Conservation (phyloP, 192 early-diverging fungal species). For the Entrophospora sp. region DNA sequence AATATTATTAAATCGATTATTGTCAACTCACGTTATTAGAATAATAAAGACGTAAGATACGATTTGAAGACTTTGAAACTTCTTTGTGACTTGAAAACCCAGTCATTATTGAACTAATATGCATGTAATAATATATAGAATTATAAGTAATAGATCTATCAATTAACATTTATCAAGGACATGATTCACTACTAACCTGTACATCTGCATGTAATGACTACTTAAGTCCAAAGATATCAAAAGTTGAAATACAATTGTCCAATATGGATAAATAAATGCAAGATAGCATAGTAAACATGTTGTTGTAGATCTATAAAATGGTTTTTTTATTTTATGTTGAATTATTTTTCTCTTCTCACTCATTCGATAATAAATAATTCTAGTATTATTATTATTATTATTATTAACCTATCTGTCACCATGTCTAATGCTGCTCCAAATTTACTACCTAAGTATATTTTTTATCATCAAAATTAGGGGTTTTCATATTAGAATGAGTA, state of each 20-base stretch:
- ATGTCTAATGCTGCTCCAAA: conserved; percentile 98
- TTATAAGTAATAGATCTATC: neutral
- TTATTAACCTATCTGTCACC: conserved; percentile 98
- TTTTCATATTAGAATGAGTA: no score
- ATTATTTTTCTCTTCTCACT: no score
- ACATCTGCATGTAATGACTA: conserved; percentile 99
- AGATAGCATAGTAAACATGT: conserved; percentile 86
- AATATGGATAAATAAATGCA: conserved; percentile 51
- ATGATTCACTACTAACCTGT: conserved; percentile 50
- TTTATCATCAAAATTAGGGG: neutral
- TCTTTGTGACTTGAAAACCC: conserved; percentile 89
- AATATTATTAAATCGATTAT: neutral
- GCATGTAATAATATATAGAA: neutral
- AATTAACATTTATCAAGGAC: conserved; percentile 11
- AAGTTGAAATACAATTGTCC: conserved; percentile 79
- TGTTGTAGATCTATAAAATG: conserved; percentile 64
- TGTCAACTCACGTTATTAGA: conserved; percentile 60
- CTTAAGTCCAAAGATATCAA: conserved; percentile 90
- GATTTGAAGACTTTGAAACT: conserved; percentile 63
- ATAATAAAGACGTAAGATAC: conserved; percentile 85
- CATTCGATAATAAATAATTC: neutral
- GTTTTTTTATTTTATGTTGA: conserved; percentile 3
- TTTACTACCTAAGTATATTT: conserved; percentile 50
- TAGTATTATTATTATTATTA: neutral
- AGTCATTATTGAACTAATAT: conserved; percentile 60